Percentiles rank a stretch among this genome's conserved stretches.
phyloP scores from a whole-genome alignment of 163 green algal species.

The Chlamydomonas reinhardtii region DNA sequence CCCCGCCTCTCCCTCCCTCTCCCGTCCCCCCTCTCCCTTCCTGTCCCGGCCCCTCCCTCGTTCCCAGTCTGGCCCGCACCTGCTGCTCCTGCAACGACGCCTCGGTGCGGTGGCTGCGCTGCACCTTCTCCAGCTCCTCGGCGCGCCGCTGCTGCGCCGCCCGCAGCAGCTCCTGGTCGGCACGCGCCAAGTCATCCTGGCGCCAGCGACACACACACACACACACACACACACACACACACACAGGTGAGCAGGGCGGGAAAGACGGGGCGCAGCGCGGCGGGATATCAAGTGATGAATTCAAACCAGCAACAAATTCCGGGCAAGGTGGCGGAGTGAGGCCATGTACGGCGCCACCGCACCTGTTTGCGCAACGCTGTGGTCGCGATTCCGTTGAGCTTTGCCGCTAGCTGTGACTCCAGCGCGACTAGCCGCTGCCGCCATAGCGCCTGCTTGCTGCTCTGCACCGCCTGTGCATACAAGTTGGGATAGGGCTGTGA shows the following conservation, averaged over 20 bases:
- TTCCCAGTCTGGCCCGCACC: background rate
- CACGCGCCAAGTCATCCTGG: slow-evolving; percentile 36
- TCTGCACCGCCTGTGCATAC: slow-evolving; percentile 5
- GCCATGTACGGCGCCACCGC: too few species aligned
- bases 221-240: too few species aligned
- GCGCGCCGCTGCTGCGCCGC: slow-evolving; percentile 32
- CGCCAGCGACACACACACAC: too few species aligned
- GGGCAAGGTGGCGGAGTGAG: background rate
- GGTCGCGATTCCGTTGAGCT: background rate
- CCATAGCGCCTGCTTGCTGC: slow-evolving; percentile 13
- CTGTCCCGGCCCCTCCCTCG: background rate
- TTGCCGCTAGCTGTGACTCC: slow-evolving; percentile 13
- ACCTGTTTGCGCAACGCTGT: slow-evolving; percentile 19
- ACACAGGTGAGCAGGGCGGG: too few species aligned
- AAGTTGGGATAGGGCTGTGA: too few species aligned
- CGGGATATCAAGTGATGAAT: too few species aligned
- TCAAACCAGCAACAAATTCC: background rate
- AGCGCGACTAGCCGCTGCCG: slow-evolving; percentile 19
- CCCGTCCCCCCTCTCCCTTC: background rate
- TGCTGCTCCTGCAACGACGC: slow-evolving; percentile 54
- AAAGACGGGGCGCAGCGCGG: too few species aligned
- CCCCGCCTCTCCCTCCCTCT: too few species aligned
- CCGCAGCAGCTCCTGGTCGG: slow-evolving; percentile 36
- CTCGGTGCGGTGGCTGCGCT: slow-evolving; percentile 34
- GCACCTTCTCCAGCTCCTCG: slow-evolving; percentile 41